Evolutionary conservation across 2,329 filamentous ascomycete genomes (phyloP), one percentile per base, ranked within the genome.

Genomic region (Fusarium anguioides): DNA sequence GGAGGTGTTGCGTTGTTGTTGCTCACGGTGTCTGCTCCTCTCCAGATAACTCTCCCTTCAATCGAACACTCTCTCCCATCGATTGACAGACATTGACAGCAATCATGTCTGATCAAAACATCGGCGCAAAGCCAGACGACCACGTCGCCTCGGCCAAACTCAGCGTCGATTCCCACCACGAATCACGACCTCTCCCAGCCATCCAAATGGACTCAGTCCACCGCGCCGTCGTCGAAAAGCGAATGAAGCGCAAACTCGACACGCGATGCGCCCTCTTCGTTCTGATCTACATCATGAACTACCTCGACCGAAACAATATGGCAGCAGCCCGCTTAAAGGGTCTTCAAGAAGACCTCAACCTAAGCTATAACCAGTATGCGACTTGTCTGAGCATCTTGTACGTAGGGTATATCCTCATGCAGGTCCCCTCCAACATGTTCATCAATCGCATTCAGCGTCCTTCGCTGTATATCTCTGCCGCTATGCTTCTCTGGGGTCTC

Each of bases 221-320:
- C 60, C 85, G 88, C 14, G 72, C 74, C 1, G 73, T 74, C 15
- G 84, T 89, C n/a, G 91, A 94, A 77, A 86, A 84, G 75, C 83
- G 81, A 33, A 79, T 94, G 70, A 84, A 88, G 75, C 85, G 88
- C 69, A 94, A 93, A 79, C 88, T 94, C 53, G 91, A 94, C 74
- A 70, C 84, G 20, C 84, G 90, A 60, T 93, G 76, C 80, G 89
- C 75, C 81, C 86, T 91, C 69, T 86, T 93, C 57, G 86, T 93
- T 45, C 75, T 93, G 66, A 91, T 93, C 80, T 93, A 93, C 73
- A 91, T 93, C 75, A 83, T 81, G 76, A 93, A 93, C 78, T 93
- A 92, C 76, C 81, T 89, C 27, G 88, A 90, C 71, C 81, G 88
- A 33, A 90, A 90, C 75, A 90, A 91, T 75, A 90, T 91, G 64